Percentiles rank a stretch among this genome's conserved stretches.
Evolutionary conservation across 768 basidiomycete genomes (phyloP).

Genomic region (Serendipita sp.): DNA sequence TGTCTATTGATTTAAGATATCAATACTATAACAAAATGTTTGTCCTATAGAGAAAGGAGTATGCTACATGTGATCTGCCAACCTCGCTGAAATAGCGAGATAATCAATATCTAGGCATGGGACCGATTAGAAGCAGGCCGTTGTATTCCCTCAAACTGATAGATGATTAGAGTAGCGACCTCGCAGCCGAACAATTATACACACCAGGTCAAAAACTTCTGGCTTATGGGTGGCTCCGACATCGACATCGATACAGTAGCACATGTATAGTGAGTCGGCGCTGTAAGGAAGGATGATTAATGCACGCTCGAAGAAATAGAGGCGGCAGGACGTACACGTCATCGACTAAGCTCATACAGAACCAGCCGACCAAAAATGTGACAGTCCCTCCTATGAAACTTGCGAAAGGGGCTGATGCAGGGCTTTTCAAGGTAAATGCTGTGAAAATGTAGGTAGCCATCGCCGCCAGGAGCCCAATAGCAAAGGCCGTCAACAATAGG

Average conservation of each 20-base stretch:
- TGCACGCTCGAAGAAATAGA: neutral
- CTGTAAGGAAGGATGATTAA: conserved; percentile 17
- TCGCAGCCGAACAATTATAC: conserved; percentile 13
- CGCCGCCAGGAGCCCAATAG: conserved; percentile 67
- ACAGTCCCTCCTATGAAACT: conserved; percentile 62
- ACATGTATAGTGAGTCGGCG: conserved; percentile 49
- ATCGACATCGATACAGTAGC: conserved; percentile 49
- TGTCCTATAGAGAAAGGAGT: neutral
- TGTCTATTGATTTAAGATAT: too few relatives aligned
- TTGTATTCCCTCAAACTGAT: neutral
- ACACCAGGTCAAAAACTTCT: conserved; percentile 40
- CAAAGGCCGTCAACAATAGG: conserved; percentile 44
- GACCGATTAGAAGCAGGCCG: neutral
- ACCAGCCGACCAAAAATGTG: conserved; percentile 66
- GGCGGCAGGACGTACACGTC: conserved; percentile 38
- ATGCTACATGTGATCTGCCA: neutral
- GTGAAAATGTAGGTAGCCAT: conserved; percentile 75
- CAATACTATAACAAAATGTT: too few relatives aligned
- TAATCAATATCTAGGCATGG: neutral
- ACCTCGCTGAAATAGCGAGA: neutral
- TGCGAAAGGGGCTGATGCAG: conserved; percentile 56
- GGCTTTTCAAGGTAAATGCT: conserved; percentile 58
- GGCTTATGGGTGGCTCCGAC: conserved; percentile 32
- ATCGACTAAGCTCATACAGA: conserved; percentile 65
- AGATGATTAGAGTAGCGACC: neutral